Evolutionary conservation across 208 protist genomes (phyloP).

Genomic region (Trichomonas vaginalis): DNA sequence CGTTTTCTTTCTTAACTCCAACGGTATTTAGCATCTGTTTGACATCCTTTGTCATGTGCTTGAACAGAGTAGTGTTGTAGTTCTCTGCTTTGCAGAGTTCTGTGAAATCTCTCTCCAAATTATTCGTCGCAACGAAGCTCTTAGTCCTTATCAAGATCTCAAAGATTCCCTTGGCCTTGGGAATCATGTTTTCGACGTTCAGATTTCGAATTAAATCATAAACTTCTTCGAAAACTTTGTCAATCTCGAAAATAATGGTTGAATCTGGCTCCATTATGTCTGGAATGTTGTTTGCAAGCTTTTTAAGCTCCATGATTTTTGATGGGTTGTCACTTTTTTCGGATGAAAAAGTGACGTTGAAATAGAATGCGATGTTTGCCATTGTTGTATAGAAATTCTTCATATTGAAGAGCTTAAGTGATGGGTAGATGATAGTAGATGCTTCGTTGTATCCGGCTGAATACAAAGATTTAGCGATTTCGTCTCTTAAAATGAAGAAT

Average conservation of each 20-base stretch:
- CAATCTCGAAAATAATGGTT: background rate
- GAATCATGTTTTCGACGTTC: background rate
- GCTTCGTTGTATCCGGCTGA: background rate
- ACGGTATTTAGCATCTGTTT: background rate
- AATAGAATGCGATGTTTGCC: background rate
- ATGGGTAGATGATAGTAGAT: background rate
- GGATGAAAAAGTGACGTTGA: background rate
- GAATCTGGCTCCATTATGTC: background rate
- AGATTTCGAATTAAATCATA: background rate
- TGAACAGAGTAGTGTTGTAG: background rate
- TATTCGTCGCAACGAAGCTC: background rate
- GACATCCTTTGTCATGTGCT: background rate
- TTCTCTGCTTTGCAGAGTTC: background rate
- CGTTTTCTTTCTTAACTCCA: background rate
- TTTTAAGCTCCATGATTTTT: background rate
- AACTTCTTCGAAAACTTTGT: background rate
- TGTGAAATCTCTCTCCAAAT: background rate
- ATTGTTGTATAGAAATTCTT: background rate
- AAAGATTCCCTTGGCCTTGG: background rate
- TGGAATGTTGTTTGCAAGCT: background rate
- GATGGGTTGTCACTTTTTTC: background rate
- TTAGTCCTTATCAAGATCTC: background rate
- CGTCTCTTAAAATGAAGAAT: background rate
- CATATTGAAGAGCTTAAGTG: background rate
- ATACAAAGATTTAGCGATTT: background rate